These are phyloP conservation scores for Puccinia novopanici DNA, from an alignment of 1,284 basidiomycete genomes.

Conservation along the genomic window DNA sequence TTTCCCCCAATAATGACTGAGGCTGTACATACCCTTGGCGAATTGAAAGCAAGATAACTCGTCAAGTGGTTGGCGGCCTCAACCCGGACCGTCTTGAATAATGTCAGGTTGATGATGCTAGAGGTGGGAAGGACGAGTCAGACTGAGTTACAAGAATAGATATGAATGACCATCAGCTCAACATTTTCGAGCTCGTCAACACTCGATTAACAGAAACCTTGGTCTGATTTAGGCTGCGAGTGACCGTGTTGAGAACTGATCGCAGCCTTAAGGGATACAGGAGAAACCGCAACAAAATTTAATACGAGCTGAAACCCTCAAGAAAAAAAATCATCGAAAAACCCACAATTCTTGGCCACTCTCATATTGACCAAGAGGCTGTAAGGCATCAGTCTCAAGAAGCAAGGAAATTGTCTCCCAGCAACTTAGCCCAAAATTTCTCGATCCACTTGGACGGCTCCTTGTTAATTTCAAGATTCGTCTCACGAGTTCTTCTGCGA, in stretches of 20 bases:
- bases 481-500: neutral
- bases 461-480: slow-evolving; percentile 9
- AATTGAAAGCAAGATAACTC: slow-evolving; percentile 29
- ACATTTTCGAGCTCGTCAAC: slow-evolving; percentile 45
- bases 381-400: slow-evolving; percentile 24
- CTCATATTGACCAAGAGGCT: slow-evolving; percentile 14
- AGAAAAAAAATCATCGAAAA: neutral
- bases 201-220: slow-evolving; percentile 35
- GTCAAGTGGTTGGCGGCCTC: slow-evolving; percentile 12
- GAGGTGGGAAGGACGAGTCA: slow-evolving; percentile 1
- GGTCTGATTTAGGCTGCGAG: slow-evolving; percentile 27
- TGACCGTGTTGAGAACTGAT: slow-evolving; percentile 20
- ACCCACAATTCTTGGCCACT: slow-evolving; percentile 7
- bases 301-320: neutral
- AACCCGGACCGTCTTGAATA: slow-evolving; percentile 16
- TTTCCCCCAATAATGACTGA: neutral
- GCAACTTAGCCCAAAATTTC: slow-evolving; percentile 20
- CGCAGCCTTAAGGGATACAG: slow-evolving; percentile 8
- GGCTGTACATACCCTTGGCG: slow-evolving; percentile 29
- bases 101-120: slow-evolving; percentile 30
- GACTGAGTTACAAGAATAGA: neutral
- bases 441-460: slow-evolving; percentile 15
- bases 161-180: neutral
- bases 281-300: neutral
- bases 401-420: slow-evolving; percentile 32